Percentiles rank a stretch among this genome's conserved stretches.
These are phyloP conservation scores for Metarhizium album DNA, from an alignment of 2,329 filamentous ascomycete species.

Conservation along the genomic window DNA sequence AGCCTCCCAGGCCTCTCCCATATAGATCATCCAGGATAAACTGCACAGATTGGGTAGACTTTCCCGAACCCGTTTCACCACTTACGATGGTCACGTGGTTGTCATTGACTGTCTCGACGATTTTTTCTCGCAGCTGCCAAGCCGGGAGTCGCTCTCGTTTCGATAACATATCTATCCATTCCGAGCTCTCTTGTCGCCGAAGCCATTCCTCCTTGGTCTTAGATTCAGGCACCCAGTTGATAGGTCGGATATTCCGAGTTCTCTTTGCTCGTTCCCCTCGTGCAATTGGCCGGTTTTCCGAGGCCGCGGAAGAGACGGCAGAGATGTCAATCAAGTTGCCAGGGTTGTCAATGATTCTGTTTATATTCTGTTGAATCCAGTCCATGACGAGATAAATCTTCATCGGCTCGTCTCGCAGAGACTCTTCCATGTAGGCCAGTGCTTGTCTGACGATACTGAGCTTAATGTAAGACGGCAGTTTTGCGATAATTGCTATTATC, in stretches of 20 bases:
- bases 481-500: constrained; percentile 59
- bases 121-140: constrained; percentile 69
- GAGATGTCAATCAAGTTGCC: constrained; percentile 78
- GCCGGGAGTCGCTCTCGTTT: constrained; percentile 70
- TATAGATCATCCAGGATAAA: constrained; percentile 92
- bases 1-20: constrained; percentile 58
- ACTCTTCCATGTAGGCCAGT: constrained; percentile 57
- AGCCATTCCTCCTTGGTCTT: constrained; percentile 60
- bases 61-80: constrained; percentile 92
- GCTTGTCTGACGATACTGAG: constrained; percentile 75
- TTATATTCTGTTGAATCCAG: constrained; percentile 81
- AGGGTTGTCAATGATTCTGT: constrained; percentile 72
- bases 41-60: constrained; percentile 93
- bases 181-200: constrained; percentile 50
- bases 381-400: constrained; percentile 78
- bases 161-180: constrained; percentile 64
- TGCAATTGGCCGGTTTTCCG: constrained; percentile 34
- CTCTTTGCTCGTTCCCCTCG: constrained; percentile 19
- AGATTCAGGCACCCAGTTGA: constrained; percentile 52
- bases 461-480: constrained; percentile 84
- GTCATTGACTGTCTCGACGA: constrained; percentile 62
- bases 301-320: constrained; percentile 58
- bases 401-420: constrained; percentile 76
- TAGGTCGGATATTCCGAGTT: constrained; percentile 40
- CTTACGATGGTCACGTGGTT: constrained; percentile 94